Base-by-base conservation (phyloP, 495 filamentous ascomycete genomes). In the Pseudotulostoma volvatum region DNA sequence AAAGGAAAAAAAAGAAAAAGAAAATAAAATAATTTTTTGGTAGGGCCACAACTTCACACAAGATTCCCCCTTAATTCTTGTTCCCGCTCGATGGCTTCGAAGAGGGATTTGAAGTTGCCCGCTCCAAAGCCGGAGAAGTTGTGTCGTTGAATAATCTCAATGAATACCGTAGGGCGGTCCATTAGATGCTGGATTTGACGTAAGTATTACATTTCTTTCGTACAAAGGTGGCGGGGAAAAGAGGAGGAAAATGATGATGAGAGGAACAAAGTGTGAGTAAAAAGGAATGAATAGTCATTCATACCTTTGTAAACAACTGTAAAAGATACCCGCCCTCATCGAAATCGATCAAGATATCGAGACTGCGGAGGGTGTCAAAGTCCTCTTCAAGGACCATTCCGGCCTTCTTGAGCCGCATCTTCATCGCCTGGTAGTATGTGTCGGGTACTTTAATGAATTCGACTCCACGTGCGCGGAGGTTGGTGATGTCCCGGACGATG, bases 61-160 rank as follows among this genome's bases (percentile, higher is more conserved):
- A 93, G 54, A 56, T 93, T 93, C 7, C 85, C 85, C 41, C 85
- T 61, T 53, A 79, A 64, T 15, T 70, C 83, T 61, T 93, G 87
- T 52, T 93, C 85, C 14, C 84, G 56, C 67, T 93, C 86, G 56
- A 94, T 83, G 3, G 87, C 86, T 61, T 93, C 84, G 49, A 93
- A 93, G 44, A 93, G 46, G 37, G 76, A 83, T 70, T 83, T 93
- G 63, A 93, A 93, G 51, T 93, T 93, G n/a, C 86, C 86, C 2
- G 84, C 87, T 3, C 86, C 84, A 46, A 94, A 93, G 0, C 87
- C 87, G 7, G 74, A 68, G 56, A 94, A 94, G 43, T 84, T 76
- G 44, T 84, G 73, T 25, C 84, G 63, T 57, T 93, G 81, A 48
- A 94, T 93, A 43, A 94, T 86, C 69, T 93, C 87, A 39, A 94